Percentiles rank a stretch among this genome's conserved stretches.
Conservation (phyloP, 1,284 basidiomycete species). For the Microbotryum violaceum region DNA sequence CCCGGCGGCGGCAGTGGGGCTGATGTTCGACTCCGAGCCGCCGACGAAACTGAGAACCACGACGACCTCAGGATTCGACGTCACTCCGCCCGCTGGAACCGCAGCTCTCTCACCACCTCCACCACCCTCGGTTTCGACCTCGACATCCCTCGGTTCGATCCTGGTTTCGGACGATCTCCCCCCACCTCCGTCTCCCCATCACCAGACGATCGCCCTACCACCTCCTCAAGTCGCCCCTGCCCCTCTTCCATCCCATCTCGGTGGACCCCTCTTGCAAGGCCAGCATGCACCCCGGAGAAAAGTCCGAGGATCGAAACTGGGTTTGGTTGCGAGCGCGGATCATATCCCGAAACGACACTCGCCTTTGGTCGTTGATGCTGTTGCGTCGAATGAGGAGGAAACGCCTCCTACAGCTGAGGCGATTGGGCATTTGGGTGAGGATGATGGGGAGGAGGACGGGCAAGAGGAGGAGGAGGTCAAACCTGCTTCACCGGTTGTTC, state of each 20-base stretch:
- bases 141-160: not conserved
- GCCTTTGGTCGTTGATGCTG: slow-evolving; percentile 1
- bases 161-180: slow-evolving; percentile 1
- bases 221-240: slow-evolving; percentile 15
- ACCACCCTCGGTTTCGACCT: not conserved
- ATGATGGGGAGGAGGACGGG: not conserved
- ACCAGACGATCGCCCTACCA: slow-evolving; percentile 12
- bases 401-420: not conserved
- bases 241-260: slow-evolving; percentile 17
- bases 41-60: not conserved
- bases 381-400: too few species aligned
- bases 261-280: not conserved
- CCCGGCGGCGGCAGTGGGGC: not conserved
- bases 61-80: not conserved
- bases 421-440: not conserved
- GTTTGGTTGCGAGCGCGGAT: slow-evolving; percentile 2
- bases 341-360: slow-evolving; percentile 6
- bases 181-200: slow-evolving; percentile 17
- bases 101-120: not conserved
- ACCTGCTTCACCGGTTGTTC: not conserved
- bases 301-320: not conserved
- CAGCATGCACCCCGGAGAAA: not conserved
- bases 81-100: not conserved
- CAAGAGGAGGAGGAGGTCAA: not conserved
- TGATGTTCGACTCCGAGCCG: not conserved